phyloP scores from a whole-genome alignment of 2,329 filamentous ascomycete species.

The Monosporascus sp. region DNA sequence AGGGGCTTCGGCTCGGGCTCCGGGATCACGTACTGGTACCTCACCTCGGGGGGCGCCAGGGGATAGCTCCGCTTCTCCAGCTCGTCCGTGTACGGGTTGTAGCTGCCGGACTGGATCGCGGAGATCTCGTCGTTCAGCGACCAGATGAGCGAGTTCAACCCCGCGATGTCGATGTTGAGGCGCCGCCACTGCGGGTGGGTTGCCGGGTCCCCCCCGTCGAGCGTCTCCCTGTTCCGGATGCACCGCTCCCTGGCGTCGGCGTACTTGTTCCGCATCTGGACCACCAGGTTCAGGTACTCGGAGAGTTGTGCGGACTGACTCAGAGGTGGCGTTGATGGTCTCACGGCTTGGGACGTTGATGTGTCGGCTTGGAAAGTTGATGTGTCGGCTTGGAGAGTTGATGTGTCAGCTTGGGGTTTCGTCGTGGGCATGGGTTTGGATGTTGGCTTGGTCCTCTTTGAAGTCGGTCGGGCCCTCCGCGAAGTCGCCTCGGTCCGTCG shows the following conservation, averaged over 20 bases:
- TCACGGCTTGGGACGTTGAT: too few species aligned
- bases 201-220: constrained; percentile 15
- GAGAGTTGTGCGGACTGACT: background rate
- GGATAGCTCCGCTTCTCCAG: background rate
- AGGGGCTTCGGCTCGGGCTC: constrained; percentile 1
- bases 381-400: too few species aligned
- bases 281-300: background rate
- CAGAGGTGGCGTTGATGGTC: background rate
- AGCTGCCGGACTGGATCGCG: constrained; percentile 3
- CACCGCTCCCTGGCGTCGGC: background rate
- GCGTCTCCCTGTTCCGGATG: constrained; percentile 2
- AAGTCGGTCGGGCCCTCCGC: too few species aligned
- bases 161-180: constrained; percentile 19
- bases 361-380: too few species aligned
- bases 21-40: constrained; percentile 3
- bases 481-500: too few species aligned
- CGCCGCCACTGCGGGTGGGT: constrained; percentile 6
- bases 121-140: constrained; percentile 11
- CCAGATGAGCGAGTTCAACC: constrained; percentile 15
- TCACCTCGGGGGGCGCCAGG: background rate
- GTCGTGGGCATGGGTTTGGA: too few species aligned
- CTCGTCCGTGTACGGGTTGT: constrained; percentile 1
- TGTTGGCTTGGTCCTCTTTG: too few species aligned
- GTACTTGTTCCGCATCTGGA: constrained; percentile 1
- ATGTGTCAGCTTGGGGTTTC: too few species aligned